Evolutionary conservation across 2,329 filamentous ascomycete species (phyloP), one percentile per base, ranked within the genome.

Genomic region (Fusarium protoensiforme): DNA sequence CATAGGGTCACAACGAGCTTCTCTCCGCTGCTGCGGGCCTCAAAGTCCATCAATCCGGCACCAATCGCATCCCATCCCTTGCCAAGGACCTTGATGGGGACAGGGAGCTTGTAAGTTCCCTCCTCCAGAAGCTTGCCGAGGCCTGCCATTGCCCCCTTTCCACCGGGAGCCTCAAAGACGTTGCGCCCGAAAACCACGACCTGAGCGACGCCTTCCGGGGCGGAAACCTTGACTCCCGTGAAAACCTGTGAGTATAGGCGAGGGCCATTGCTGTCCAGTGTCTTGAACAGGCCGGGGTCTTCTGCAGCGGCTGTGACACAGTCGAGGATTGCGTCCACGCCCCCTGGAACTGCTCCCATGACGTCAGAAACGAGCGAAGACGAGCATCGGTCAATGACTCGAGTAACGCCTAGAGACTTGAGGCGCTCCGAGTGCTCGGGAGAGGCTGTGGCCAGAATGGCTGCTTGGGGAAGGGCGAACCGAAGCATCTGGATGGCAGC

Each of bases 401-500:
- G 7, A 1, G 71, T 64, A 31, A 67, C 73, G 3, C 73, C 73
- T 2, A 72, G 61, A 14, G 31, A 38, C 8, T 43, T 18, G 18
- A 76, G 61, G 33, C 74, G 56, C 13, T 56, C 36, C 3, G 20
- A 16, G 22, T 74, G 73, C 35, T 66, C 65, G 7, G 27, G 56
- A 16, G 73, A 75, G 4, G 71, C 64, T 7, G 71, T 72, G 20
- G 67, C 22, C 6, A 75, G 16, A 63, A 75, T 68, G 6, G 38
- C 24, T 16, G 65, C 71, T 22, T 64, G 22, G 8, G 74, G 74
- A 13, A 75, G 53, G 11, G 73, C 69, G 13, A 39, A 41, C 10
- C 74, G 71, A 13, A 75, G 68, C 67, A 76, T 58, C 59, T 75
- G 73, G 31, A 75, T 73, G 13, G 71, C 72, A 7, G 73, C 73